Percentiles rank a stretch among this genome's conserved stretches.
Evolutionary conservation across 495 filamentous ascomycete genomes (phyloP).

Genomic region (Aspergillus kassunensis): DNA sequence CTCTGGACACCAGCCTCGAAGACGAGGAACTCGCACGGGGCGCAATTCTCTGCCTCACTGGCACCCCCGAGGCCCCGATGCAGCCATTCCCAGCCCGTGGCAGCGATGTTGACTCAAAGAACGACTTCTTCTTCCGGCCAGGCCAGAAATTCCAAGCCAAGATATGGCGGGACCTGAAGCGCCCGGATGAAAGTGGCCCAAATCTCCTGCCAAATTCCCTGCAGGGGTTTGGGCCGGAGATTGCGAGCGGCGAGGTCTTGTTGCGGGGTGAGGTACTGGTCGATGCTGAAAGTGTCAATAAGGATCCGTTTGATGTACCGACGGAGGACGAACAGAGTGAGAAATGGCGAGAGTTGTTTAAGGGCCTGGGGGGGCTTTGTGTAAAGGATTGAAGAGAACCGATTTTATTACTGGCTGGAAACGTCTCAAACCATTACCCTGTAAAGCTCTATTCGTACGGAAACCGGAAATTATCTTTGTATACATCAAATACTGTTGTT

Average conservation of each 20-base stretch:
- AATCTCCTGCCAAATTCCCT: background rate
- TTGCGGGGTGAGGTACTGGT: background rate
- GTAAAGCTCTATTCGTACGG: too few species aligned
- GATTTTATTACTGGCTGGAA: too few species aligned
- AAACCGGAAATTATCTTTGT: too few species aligned
- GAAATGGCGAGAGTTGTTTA: background rate
- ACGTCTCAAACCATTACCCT: too few species aligned
- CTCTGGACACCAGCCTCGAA: background rate
- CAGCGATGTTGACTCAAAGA: slow-evolving; percentile 11
- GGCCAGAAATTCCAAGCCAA: slow-evolving; percentile 25
- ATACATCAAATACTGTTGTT: too few species aligned
- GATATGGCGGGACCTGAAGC: slow-evolving; percentile 27
- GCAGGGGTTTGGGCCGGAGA: background rate
- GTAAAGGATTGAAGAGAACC: too few species aligned
- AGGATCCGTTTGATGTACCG: slow-evolving; percentile 1
- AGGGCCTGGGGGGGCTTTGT: too few species aligned
- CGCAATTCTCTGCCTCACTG: slow-evolving; percentile 21
- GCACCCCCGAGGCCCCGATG: slow-evolving; percentile 27
- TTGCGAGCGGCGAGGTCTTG: background rate
- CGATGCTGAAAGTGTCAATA: background rate
- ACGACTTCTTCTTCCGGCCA: slow-evolving; percentile 31
- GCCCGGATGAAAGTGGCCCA: background rate
- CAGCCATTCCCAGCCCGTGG: slow-evolving; percentile 26
- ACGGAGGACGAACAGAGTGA: background rate
- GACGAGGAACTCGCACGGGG: background rate